Evolutionary conservation across 441 rosid genomes (phyloP), one percentile per base, ranked within the genome.

Genomic region (Syzygium syzygioides): DNA sequence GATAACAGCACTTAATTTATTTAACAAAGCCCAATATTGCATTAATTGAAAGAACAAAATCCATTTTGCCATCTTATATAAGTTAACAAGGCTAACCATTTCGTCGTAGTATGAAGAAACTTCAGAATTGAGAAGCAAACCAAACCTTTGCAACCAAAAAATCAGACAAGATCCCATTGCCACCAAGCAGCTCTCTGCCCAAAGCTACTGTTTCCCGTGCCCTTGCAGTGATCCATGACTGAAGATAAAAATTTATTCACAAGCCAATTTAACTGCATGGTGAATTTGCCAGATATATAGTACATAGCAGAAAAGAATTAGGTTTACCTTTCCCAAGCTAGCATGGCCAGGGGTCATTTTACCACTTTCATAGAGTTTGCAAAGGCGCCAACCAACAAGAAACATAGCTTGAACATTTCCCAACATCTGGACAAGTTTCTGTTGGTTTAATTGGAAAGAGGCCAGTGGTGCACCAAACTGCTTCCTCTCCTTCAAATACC

Each of bases 391-490:
- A 89, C 99, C 99, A 89, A 98, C 93, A 14, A 97, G 95, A 90
- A 92, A 85, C 99, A 98, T 97, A 20, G 98, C 99, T 91, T 98
- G 99, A 88, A 98, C 92, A 91, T 96, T 95, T 30, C 99, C 98
- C 89, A 97, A 92, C 95, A 98, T 97, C 85, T 92, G 92, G 64
- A 96, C 96, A 89, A 98, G 99, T 93, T 96, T 98, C 94, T 95
- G 97, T 90, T 98, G 99, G 93, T 94, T 98, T 87, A 98, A 79
- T 90, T 96, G 99, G 91, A 96, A 97, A 86, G 99, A 96, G 86
- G 98, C 99, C 93, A 97, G 91, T 34, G 99, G 99, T 85, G 97
- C 99, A 93, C 99, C 99, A 91, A 98, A 98, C 93, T 97, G 99
- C 91, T 95, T 95, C 92, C 99, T 95, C 95, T 98, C 99, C 91